phyloP scores from a whole-genome alignment of 2,329 filamentous ascomycete genomes.

The Cytospora piceae region DNA sequence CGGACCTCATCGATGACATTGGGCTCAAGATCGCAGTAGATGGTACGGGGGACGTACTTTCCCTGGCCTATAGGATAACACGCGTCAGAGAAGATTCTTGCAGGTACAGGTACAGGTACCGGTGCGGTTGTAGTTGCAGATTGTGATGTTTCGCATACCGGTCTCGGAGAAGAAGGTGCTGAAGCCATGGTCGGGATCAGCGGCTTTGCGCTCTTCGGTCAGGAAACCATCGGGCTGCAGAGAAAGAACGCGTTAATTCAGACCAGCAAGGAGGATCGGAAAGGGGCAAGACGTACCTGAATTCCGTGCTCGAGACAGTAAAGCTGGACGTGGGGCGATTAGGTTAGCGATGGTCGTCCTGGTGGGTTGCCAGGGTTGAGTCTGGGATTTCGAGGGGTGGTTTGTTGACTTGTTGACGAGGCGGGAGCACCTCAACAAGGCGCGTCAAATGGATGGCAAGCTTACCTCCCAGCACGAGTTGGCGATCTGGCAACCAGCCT shows the following conservation, averaged over 20 bases:
- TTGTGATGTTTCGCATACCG: constrained; percentile 59
- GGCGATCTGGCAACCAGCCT: constrained; percentile 99
- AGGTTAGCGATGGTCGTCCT: constrained; percentile 38
- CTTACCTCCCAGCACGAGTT: constrained; percentile 99
- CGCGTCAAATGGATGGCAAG: constrained; percentile 37
- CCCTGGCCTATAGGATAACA: constrained; percentile 71
- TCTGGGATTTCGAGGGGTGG: constrained; percentile 10
- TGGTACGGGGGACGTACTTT: constrained; percentile 98
- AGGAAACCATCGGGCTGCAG: constrained; percentile 94
- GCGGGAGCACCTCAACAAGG: constrained; percentile 20
- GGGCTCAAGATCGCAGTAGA: constrained; percentile 99
- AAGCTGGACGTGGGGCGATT: constrained; percentile 61
- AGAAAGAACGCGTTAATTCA: constrained; percentile 40
- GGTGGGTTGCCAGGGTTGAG: constrained; percentile 27
- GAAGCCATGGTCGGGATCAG: constrained; percentile 94
- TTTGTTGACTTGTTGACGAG: constrained; percentile 30
- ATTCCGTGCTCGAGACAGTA: constrained; percentile 99
- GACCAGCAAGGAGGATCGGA: constrained; percentile 4
- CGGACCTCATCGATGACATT: constrained; percentile 99
- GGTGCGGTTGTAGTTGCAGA: neutral
- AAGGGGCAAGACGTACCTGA: constrained; percentile 67
- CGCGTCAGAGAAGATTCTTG: neutral
- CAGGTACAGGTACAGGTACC: neutral
- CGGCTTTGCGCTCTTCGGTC: constrained; percentile 94
- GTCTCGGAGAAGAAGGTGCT: constrained; percentile 99